Evolutionary conservation across 805 yeast genomes (phyloP).

Genomic region (Clavispora vitiphila): DNA sequence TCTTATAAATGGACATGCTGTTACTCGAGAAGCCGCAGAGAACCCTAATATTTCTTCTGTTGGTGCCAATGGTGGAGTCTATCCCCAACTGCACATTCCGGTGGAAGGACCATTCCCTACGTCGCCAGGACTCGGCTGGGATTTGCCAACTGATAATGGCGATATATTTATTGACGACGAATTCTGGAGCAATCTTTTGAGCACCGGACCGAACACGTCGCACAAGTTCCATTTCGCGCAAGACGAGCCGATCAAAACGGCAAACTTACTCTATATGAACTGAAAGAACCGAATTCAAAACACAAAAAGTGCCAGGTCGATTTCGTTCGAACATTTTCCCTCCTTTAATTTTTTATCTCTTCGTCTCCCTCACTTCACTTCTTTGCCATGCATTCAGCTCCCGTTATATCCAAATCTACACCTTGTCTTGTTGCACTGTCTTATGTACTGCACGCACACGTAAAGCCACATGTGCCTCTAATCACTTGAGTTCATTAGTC

Average conservation of each 20-base stretch:
- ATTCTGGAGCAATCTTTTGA: slow-evolving; percentile 60
- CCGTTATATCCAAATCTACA: not conserved
- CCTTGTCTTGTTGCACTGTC: no score
- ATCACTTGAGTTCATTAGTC: no score
- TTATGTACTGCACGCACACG: not conserved
- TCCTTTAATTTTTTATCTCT: no score
- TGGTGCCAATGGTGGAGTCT: not conserved
- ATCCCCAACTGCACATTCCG: not conserved
- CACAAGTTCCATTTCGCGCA: slow-evolving; percentile 32
- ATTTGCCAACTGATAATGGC: slow-evolving; percentile 36
- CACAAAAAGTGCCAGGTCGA: no score
- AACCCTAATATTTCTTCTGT: not conserved
- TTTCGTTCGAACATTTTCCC: no score
- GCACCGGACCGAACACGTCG: slow-evolving; percentile 28
- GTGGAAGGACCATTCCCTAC: not conserved
- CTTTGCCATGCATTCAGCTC: not conserved
- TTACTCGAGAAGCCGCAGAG: not conserved
- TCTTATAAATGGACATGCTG: not conserved
- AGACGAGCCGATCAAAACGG: slow-evolving; percentile 10
- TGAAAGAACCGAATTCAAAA: not conserved
- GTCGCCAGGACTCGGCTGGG: slow-evolving; percentile 1
- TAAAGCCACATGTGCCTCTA: no score
- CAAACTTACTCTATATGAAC: slow-evolving; percentile 7
- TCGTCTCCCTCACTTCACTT: not conserved
- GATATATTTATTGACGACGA: slow-evolving; percentile 59